phyloP scores from a whole-genome alignment of 2,329 filamentous ascomycete genomes.

The Alternaria sp. region DNA sequence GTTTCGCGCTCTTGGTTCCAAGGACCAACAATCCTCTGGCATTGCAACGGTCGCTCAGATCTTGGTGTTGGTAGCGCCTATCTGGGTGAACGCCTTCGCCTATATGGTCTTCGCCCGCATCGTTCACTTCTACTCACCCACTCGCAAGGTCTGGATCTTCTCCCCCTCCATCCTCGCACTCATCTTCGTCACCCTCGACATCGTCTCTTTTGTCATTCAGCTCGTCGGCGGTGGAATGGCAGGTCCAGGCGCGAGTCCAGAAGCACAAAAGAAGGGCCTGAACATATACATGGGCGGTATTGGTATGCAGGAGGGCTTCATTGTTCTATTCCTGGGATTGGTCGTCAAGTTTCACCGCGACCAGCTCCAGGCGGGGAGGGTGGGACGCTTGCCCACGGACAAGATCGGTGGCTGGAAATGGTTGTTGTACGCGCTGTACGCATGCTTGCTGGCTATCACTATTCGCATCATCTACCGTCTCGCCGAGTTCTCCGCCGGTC shows the following conservation, averaged over 20 bases:
- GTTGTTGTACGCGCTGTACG: constrained; percentile 50
- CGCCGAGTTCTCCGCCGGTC: constrained; percentile 58
- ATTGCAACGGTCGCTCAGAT: constrained; percentile 49
- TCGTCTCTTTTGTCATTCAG: constrained; percentile 54
- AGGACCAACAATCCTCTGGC: constrained; percentile 44
- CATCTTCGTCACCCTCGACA: constrained; percentile 52
- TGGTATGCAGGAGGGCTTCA: constrained; percentile 36
- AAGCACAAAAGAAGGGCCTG: constrained; percentile 46
- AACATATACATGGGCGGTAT: constrained; percentile 49
- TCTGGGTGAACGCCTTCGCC: constrained; percentile 53
- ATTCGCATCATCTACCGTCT: constrained; percentile 40
- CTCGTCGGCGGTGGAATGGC: constrained; percentile 47
- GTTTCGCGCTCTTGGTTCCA: constrained; percentile 50
- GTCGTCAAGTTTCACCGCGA: constrained; percentile 26
- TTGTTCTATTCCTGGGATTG: constrained; percentile 28
- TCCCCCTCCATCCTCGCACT: constrained; percentile 26
- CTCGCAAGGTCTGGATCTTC: constrained; percentile 27
- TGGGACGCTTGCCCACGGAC: constrained; percentile 9
- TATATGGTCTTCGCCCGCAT: constrained; percentile 51
- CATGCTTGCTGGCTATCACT: constrained; percentile 52
- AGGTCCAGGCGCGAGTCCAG: constrained; percentile 26
- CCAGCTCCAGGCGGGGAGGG: constrained; percentile 19
- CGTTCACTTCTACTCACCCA: constrained; percentile 44
- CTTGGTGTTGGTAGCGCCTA: constrained; percentile 53
- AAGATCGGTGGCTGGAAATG: constrained; percentile 22